Conservation (phyloP, 352 stramenopile genomes). For the Phytopythium cucurbitacearum region DNA sequence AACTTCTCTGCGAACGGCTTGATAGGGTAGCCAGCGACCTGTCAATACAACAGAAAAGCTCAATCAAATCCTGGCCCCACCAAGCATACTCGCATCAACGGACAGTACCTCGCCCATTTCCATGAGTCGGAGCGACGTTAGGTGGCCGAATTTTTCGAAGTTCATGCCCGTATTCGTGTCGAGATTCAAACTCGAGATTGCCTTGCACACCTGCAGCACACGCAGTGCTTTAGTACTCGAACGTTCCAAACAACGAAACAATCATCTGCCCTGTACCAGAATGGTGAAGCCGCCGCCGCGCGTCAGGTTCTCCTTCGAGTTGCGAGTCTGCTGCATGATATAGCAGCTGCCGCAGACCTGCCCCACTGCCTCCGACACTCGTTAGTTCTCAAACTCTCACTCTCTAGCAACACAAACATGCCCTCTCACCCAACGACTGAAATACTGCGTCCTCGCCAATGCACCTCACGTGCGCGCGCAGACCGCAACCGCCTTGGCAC, state of each 20-base stretch:
- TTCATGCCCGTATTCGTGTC: slow-evolving; percentile 57
- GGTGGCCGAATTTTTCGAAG: slow-evolving; percentile 80
- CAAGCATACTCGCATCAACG: background rate
- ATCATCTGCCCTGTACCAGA: slow-evolving; percentile 27
- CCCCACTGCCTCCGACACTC: slow-evolving; percentile 23
- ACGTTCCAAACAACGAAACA: background rate
- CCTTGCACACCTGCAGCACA: slow-evolving; percentile 43
- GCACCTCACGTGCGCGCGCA: slow-evolving; percentile 50
- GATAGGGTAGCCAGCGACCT: slow-evolving; percentile 78
- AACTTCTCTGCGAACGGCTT: slow-evolving; percentile 77
- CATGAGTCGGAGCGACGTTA: slow-evolving; percentile 57
- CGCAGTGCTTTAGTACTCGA: too few species aligned
- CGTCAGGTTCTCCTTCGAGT: slow-evolving; percentile 63
- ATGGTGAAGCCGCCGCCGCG: slow-evolving; percentile 50
- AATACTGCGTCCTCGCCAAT: slow-evolving; percentile 61
- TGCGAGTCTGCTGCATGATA: slow-evolving; percentile 64
- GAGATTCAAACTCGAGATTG: slow-evolving; percentile 67
- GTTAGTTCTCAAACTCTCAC: background rate
- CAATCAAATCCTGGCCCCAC: background rate
- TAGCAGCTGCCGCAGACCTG: slow-evolving; percentile 71
- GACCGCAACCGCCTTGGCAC: slow-evolving; percentile 56
- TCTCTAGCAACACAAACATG: too few species aligned
- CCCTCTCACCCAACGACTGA: slow-evolving; percentile 30
- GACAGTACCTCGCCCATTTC: slow-evolving; percentile 56
- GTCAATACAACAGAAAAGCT: slow-evolving; percentile 1